phyloP scores from a whole-genome alignment of 176 grass and related monocot genomes.

The Aegilops speltoides region DNA sequence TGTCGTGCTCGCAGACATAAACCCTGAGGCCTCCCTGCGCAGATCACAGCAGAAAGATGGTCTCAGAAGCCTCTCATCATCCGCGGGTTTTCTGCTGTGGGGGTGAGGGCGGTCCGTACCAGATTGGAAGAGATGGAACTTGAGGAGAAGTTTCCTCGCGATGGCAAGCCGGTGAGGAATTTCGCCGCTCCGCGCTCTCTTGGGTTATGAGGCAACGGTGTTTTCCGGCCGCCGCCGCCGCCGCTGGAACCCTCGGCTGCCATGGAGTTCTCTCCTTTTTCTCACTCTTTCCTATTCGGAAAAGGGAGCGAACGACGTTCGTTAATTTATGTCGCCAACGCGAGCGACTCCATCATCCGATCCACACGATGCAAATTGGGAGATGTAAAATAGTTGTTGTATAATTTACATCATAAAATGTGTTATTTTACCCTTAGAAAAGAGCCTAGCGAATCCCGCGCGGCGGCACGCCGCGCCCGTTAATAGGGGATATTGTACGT shows the following conservation, averaged over 20 bases:
- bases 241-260: conserved; percentile 39
- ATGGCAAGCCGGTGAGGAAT: conserved; percentile 39
- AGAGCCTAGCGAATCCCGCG: too few species aligned
- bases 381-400: too few species aligned
- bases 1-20: conserved; percentile 46
- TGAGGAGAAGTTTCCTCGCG: conserved; percentile 49
- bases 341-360: too few species aligned
- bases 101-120: neutral
- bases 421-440: too few species aligned
- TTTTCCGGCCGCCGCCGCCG: conserved; percentile 22
- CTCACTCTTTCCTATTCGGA: neutral
- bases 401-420: too few species aligned
- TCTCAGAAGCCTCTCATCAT: neutral
- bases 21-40: conserved; percentile 53
- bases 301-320: too few species aligned
- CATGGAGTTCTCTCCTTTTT: conserved; percentile 18
- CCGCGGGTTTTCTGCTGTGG: neutral
- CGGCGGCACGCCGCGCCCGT: too few species aligned
- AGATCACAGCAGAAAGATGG: neutral
- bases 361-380: too few species aligned
- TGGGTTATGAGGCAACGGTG: neutral
- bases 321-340: too few species aligned
- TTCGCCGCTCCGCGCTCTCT: conserved; percentile 26
- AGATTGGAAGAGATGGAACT: conserved; percentile 38
- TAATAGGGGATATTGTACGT: too few species aligned